These are phyloP conservation scores for Thyridium curvatum DNA, from an alignment of 2,329 filamentous ascomycete species.

Conservation along the genomic window DNA sequence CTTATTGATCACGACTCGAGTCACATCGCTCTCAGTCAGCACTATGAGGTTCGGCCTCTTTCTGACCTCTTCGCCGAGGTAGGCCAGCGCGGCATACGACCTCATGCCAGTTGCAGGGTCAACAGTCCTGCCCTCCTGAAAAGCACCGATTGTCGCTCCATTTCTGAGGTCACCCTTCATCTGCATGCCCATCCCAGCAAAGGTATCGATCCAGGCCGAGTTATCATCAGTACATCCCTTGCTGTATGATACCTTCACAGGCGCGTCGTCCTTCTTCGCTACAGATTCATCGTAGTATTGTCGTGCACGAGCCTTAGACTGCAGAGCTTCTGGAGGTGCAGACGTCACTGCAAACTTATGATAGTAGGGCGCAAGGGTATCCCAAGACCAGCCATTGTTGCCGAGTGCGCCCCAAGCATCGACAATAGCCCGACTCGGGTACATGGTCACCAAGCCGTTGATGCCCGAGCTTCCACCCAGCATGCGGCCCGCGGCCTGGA, in stretches of 20 bases:
- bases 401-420: constrained; percentile 36
- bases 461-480: constrained; percentile 58
- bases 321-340: no score
- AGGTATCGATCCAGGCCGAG: constrained; percentile 10
- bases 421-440: constrained; percentile 11
- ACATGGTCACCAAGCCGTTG: constrained; percentile 44
- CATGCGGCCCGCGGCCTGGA: constrained; percentile 29
- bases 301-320: neutral
- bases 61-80: constrained; percentile 11
- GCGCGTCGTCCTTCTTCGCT: constrained; percentile 6
- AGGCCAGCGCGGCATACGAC: constrained; percentile 13
- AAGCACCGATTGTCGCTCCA: no score
- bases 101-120: no score
- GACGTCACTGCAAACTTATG: neutral
- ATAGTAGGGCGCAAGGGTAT: constrained; percentile 2
- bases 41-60: constrained; percentile 13
- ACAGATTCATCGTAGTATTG: constrained; percentile 22
- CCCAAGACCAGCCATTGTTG: constrained; percentile 33
- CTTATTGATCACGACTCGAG: no score
- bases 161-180: no score
- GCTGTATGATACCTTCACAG: constrained; percentile 27
- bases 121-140: no score
- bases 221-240: constrained; percentile 24
- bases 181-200: no score
- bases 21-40: neutral